Conservation (phyloP, 1,284 basidiomycete species). For the Moesziomyces globuligerus region DNA sequence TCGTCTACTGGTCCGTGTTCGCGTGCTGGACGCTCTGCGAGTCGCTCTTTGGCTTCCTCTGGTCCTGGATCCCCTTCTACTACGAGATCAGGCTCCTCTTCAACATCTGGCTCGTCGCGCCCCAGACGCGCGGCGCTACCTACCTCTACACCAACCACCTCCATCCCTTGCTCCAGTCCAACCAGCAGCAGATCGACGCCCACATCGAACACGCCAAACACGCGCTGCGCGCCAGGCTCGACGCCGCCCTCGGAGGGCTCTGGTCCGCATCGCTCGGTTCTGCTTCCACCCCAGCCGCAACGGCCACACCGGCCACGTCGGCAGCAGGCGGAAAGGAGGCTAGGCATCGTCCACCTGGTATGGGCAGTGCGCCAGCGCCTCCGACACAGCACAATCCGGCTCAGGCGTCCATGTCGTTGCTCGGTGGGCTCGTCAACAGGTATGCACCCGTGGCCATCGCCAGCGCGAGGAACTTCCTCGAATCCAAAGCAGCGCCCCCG, state of each 20-base stretch:
- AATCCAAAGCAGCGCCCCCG: constrained; percentile 23
- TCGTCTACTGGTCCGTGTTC: constrained; percentile 64
- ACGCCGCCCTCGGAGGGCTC: constrained; percentile 15
- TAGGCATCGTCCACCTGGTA: constrained; percentile 20
- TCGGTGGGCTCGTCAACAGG: constrained; percentile 34
- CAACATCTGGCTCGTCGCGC: constrained; percentile 61
- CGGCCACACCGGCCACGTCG: not conserved
- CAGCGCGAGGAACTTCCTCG: constrained; percentile 21
- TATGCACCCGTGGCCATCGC: constrained; percentile 44
- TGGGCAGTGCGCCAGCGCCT: constrained; percentile 7
- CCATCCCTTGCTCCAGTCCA: constrained; percentile 78
- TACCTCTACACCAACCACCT: constrained; percentile 81
- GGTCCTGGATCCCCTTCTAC: constrained; percentile 63
- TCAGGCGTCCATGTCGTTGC: constrained; percentile 23
- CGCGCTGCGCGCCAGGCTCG: constrained; percentile 1
- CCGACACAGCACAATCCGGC: constrained; percentile 44
- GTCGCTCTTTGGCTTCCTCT: constrained; percentile 54
- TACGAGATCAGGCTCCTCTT: constrained; percentile 56
- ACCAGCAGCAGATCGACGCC: constrained; percentile 84
- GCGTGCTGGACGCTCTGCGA: constrained; percentile 51
- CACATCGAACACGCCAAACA: constrained; percentile 71
- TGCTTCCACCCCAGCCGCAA: not conserved
- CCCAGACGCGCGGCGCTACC: constrained; percentile 74
- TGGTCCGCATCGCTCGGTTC: constrained; percentile 16
- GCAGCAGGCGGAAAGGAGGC: constrained; percentile 24